Evolutionary conservation across 176 grass and related monocot genomes (phyloP).

Genomic region (Carex kokanica): DNA sequence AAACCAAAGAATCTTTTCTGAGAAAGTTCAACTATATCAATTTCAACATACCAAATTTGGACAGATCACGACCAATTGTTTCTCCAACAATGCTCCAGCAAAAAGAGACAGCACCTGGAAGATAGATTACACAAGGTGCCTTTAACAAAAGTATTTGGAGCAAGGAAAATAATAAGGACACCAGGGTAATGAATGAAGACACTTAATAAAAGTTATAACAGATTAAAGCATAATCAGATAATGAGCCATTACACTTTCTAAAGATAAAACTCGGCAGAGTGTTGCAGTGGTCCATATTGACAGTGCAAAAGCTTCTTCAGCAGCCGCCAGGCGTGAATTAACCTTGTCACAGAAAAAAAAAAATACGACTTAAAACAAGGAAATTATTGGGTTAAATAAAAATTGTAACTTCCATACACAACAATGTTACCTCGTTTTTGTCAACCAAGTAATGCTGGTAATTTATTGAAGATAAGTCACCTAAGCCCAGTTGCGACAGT

Average conservation of each 20-base stretch:
- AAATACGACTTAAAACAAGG: constrained; percentile 2
- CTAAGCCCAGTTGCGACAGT: constrained; percentile 57
- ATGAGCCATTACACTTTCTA: constrained; percentile 65
- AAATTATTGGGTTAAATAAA: constrained; percentile 15
- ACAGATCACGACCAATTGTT: constrained; percentile 86
- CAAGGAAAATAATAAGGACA: background rate
- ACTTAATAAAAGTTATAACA: background rate
- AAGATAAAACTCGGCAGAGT: constrained; percentile 74
- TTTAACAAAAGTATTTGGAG: constrained; percentile 12
- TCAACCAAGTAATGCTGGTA: constrained; percentile 34
- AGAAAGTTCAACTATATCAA: constrained; percentile 10
- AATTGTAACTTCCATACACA: background rate
- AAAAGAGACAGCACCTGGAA: constrained; percentile 82
- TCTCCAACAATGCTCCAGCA: constrained; percentile 79
- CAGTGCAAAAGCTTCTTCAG: constrained; percentile 86
- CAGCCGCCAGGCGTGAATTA: constrained; percentile 59
- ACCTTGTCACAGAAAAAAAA: constrained; percentile 46
- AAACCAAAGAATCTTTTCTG: constrained; percentile 34
- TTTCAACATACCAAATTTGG: constrained; percentile 78
- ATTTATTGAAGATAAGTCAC: constrained; percentile 30
- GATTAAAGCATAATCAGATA: constrained; percentile 6
- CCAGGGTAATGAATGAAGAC: background rate
- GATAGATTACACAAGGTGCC: constrained; percentile 30
- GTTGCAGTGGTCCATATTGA: constrained; percentile 85
- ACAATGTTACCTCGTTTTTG: constrained; percentile 52